Percentiles rank a stretch among this genome's conserved stretches.
Conservation (phyloP, 768 basidiomycete species). For the Dentipellis fragilis region DNA sequence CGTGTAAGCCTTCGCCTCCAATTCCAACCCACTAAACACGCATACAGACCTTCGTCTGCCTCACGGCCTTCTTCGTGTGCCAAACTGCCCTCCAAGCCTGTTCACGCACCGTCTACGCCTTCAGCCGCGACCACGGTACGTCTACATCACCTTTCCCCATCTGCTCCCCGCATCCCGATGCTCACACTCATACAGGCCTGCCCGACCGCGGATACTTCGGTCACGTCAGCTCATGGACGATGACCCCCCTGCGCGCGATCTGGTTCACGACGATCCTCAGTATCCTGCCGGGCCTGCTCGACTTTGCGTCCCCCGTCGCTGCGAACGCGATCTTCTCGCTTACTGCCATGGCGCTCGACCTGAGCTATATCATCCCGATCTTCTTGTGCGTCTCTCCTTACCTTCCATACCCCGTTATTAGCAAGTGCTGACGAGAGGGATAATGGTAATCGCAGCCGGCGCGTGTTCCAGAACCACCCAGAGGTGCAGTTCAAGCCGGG, state of each 20-base stretch:
- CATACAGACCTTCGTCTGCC: conserved; percentile 56
- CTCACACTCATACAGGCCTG: conserved; percentile 32
- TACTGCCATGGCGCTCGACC: conserved; percentile 67
- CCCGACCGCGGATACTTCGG: conserved; percentile 77
- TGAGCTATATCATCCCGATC: conserved; percentile 79
- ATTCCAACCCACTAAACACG: neutral
- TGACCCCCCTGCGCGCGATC: conserved; percentile 71
- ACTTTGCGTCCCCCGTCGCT: conserved; percentile 67
- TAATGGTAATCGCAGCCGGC: conserved; percentile 30
- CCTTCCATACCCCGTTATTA: neutral
- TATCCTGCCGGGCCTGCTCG: conserved; percentile 63
- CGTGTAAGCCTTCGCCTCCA: conserved; percentile 6
- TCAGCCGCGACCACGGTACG: conserved; percentile 68
- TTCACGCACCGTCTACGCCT: conserved; percentile 75
- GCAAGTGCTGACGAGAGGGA: neutral
- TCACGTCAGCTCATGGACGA: conserved; percentile 46
- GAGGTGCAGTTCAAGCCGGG: conserved; percentile 81
- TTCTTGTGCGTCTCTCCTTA: conserved; percentile 31
- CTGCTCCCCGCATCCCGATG: neutral
- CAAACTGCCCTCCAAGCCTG: conserved; percentile 77
- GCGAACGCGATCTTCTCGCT: conserved; percentile 78
- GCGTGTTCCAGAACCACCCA: conserved; percentile 60
- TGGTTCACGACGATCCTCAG: conserved; percentile 60
- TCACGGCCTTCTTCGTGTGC: conserved; percentile 81
- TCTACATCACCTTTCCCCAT: neutral